These are phyloP conservation scores for Podospora comata DNA, from an alignment of 495 filamentous ascomycete species.

Conservation along the genomic window DNA sequence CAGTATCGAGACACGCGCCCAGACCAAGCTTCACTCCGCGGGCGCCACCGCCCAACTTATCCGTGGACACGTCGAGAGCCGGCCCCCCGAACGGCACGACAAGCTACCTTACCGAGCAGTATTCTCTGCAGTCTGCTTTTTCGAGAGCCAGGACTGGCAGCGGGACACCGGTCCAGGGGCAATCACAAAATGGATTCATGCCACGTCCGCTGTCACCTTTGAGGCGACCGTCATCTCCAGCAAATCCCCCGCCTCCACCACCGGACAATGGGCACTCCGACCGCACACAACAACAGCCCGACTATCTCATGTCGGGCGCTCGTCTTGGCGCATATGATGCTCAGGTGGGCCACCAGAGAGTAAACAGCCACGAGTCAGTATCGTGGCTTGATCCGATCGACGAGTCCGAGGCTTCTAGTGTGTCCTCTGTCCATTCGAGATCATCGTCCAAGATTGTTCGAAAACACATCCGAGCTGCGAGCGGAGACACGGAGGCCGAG, in stretches of 20 bases:
- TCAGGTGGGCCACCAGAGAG: slow-evolving; percentile 49
- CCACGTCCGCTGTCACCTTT: slow-evolving; percentile 63
- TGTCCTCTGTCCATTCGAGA: slow-evolving; percentile 77
- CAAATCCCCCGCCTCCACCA: slow-evolving; percentile 32
- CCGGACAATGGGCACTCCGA: slow-evolving; percentile 35
- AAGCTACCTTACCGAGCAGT: slow-evolving; percentile 28
- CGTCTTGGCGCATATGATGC: slow-evolving; percentile 26
- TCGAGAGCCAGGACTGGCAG: slow-evolving; percentile 45
- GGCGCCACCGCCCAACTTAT: slow-evolving; percentile 17
- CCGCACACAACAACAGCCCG: slow-evolving; percentile 39
- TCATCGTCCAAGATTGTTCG: slow-evolving; percentile 67
- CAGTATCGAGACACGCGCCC: slow-evolving; percentile 25
- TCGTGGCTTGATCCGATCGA: slow-evolving; percentile 98
- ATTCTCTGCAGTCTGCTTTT: slow-evolving; percentile 47
- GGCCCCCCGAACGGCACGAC: slow-evolving; percentile 21
- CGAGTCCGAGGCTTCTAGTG: slow-evolving; percentile 80
- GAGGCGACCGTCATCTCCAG: slow-evolving; percentile 43
- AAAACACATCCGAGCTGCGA: slow-evolving; percentile 62
- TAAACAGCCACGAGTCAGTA: slow-evolving; percentile 69
- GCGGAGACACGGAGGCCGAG: slow-evolving; percentile 80
- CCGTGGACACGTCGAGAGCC: slow-evolving; percentile 23
- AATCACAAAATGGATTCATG: slow-evolving; percentile 52
- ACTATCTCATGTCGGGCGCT: slow-evolving; percentile 41
- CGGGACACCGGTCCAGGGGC: slow-evolving; percentile 36
- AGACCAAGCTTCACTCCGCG: slow-evolving; percentile 13